Evolutionary conservation across 2,329 filamentous ascomycete species (phyloP).

Genomic region (Microdochium nivale): DNA sequence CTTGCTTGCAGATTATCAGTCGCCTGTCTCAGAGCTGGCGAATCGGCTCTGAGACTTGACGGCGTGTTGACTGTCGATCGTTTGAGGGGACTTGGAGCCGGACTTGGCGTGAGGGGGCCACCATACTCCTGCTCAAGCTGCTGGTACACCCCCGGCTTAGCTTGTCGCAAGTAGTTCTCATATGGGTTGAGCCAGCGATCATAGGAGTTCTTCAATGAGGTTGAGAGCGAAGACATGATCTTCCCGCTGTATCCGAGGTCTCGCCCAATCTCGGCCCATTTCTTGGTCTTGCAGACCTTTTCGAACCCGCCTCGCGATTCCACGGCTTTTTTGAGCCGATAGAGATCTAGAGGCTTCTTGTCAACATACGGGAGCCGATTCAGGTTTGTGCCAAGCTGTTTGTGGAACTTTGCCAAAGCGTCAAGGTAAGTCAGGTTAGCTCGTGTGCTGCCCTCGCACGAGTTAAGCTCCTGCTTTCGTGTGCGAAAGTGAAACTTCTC

Average conservation of each 20-base stretch:
- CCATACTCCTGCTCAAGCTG: slow-evolving; percentile 90
- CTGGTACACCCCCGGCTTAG: slow-evolving; percentile 93
- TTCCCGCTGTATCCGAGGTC: slow-evolving; percentile 97
- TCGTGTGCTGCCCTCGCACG: slow-evolving; percentile 93
- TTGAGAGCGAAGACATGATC: slow-evolving; percentile 98
- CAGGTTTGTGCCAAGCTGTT: slow-evolving; percentile 88
- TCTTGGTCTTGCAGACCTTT: slow-evolving; percentile 93
- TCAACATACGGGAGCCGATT: slow-evolving; percentile 94
- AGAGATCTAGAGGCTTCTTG: slow-evolving; percentile 92
- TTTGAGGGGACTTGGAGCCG: slow-evolving; percentile 62
- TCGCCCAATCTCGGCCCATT: slow-evolving; percentile 97
- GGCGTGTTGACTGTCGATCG: slow-evolving; percentile 52
- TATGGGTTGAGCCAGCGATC: slow-evolving; percentile 96
- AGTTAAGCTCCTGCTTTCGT: slow-evolving; percentile 92
- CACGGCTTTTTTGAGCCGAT: slow-evolving; percentile 93
- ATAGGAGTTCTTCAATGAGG: slow-evolving; percentile 95
- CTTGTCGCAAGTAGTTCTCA: slow-evolving; percentile 83
- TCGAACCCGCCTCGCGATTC: slow-evolving; percentile 93
- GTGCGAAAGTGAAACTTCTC: slow-evolving; percentile 98
- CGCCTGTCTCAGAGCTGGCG: slow-evolving; percentile 50
- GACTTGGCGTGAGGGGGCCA: slow-evolving; percentile 75
- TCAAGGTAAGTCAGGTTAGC: slow-evolving; percentile 95
- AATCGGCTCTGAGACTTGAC: slow-evolving; percentile 51
- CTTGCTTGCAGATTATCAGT: slow-evolving; percentile 43
- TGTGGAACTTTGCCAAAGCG: slow-evolving; percentile 91